These are phyloP conservation scores for Trichoderma polysporum DNA, from an alignment of 2,329 filamentous ascomycete genomes.

Conservation along the genomic window DNA sequence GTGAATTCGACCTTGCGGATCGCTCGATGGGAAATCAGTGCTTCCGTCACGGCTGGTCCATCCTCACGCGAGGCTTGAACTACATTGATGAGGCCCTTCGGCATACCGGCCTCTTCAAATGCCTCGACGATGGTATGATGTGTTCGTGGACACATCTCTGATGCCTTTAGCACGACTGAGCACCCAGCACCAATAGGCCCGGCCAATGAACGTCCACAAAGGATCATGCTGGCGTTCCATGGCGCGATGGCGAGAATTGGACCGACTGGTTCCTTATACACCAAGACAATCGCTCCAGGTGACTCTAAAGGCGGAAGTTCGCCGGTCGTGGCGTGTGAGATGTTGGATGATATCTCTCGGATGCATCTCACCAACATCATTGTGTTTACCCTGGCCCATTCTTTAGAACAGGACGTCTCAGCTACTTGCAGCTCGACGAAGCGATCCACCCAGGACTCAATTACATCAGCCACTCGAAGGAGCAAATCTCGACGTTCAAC, in stretches of 20 bases:
- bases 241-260: slow-evolving; percentile 77
- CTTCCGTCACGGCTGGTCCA: slow-evolving; percentile 36
- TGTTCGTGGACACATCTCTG: slow-evolving; percentile 34
- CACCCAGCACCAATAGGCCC: not conserved
- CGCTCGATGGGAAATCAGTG: slow-evolving; percentile 37
- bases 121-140: slow-evolving; percentile 36
- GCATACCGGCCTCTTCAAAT: slow-evolving; percentile 43
- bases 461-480: slow-evolving; percentile 64
- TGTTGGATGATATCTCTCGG: slow-evolving; percentile 45
- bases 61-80: slow-evolving; percentile 35
- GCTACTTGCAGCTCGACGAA: slow-evolving; percentile 58
- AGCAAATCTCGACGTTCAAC: slow-evolving; percentile 66
- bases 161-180: slow-evolving; percentile 33
- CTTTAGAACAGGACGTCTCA: slow-evolving; percentile 44
- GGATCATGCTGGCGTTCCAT: slow-evolving; percentile 43
- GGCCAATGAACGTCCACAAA: not conserved
- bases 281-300: not conserved
- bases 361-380: slow-evolving; percentile 37
- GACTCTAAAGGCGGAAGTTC: not conserved
- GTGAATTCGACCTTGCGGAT: slow-evolving; percentile 47
- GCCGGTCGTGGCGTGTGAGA: slow-evolving; percentile 25
- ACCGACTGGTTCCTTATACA: slow-evolving; percentile 68
- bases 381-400: slow-evolving; percentile 45
- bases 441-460: slow-evolving; percentile 60
- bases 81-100: slow-evolving; percentile 42